phyloP scores from a whole-genome alignment of 1,139 yeast species.

The Pichia inconspicua region DNA sequence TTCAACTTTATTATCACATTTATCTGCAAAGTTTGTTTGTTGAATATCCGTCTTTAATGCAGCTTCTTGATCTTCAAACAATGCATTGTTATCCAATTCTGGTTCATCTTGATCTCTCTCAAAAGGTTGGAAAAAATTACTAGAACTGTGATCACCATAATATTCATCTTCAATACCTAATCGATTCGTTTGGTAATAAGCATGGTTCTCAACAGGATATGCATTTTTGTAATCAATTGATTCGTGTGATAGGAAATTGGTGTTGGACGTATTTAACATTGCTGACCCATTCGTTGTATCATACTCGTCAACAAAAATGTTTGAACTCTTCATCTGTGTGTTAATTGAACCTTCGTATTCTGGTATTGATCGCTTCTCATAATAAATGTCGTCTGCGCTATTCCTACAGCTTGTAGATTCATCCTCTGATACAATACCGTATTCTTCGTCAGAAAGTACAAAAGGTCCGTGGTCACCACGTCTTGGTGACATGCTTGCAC shows the following conservation, averaged over 20 bases:
- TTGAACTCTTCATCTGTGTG: neutral
- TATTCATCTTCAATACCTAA: neutral
- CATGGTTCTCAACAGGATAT: slow-evolving; percentile 6
- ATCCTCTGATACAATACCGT: neutral
- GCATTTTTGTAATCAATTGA: slow-evolving; percentile 8
- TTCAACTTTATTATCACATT: slow-evolving; percentile 24
- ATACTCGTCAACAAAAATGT: neutral
- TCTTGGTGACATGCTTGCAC: neutral
- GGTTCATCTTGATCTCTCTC: slow-evolving; percentile 26
- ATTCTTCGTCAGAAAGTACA: neutral
- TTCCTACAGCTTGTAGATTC: neutral
- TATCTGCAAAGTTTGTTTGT: slow-evolving; percentile 19
- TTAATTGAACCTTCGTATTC: neutral
- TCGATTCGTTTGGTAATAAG: neutral
- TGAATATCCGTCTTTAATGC: slow-evolving; percentile 9
- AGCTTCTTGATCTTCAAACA: slow-evolving; percentile 9
- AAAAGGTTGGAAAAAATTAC: slow-evolving; percentile 18
- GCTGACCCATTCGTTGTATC: slow-evolving; percentile 1
- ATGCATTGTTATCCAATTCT: slow-evolving; percentile 14
- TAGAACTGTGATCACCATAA: neutral
- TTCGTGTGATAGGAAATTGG: slow-evolving; percentile 2
- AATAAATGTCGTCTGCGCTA: neutral
- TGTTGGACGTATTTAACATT: slow-evolving; percentile 1
- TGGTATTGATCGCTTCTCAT: neutral
- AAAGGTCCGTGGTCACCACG: neutral